phyloP scores from a whole-genome alignment of 371 early-diverging fungal genomes.

The Nosema bombycis region DNA sequence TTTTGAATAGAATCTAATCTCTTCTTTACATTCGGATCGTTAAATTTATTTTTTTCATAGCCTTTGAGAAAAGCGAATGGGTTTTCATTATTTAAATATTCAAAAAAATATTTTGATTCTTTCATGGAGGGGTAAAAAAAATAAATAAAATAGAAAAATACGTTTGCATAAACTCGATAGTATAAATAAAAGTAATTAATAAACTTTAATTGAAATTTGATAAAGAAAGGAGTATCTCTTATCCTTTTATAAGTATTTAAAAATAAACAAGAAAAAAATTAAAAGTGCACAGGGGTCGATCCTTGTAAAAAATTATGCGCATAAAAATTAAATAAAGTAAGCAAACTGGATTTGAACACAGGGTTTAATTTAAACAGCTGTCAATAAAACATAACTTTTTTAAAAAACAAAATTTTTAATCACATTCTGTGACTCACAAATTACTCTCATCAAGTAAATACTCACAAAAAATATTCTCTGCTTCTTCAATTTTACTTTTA shows the following conservation, averaged over 20 bases:
- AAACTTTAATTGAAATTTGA: neutral
- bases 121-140: constrained; percentile 18
- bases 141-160: neutral
- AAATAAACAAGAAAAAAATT: neutral
- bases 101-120: constrained; percentile 35
- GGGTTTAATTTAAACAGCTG: too few relatives aligned
- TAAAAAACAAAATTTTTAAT: too few relatives aligned
- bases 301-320: neutral
- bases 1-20: constrained; percentile 44
- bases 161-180: neutral
- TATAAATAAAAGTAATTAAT: neutral
- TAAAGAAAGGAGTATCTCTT: neutral
- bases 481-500: constrained; percentile 31
- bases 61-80: constrained; percentile 49
- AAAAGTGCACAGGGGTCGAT: neutral
- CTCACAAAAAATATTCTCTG: constrained; percentile 28
- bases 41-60: constrained; percentile 32
- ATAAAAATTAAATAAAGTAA: neutral
- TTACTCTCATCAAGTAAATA: constrained; percentile 30
- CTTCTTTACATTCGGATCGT: constrained; percentile 25
- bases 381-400: too few relatives aligned
- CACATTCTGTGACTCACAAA: too few relatives aligned
- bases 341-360: too few relatives aligned
- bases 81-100: constrained; percentile 57
- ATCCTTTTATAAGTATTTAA: neutral